Evolutionary conservation across 306 rosid species (phyloP).

Genomic region (Vicia villosa): DNA sequence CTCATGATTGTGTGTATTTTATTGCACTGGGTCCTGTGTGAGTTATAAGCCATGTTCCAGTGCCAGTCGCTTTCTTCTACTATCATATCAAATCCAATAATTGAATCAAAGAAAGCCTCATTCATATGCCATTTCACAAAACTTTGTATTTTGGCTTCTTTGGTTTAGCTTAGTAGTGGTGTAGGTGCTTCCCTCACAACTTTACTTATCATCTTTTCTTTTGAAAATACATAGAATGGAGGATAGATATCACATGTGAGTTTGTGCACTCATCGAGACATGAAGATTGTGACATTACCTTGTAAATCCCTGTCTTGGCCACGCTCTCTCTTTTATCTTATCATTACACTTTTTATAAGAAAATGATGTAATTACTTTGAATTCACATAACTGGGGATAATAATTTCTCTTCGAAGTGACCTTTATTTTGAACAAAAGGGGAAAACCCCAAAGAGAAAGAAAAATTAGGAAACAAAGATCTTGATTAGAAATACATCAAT

Average conservation of each 20-base stretch:
- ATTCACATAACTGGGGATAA: neutral
- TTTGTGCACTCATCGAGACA: conserved; percentile 32
- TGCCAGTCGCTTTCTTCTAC: conserved; percentile 28
- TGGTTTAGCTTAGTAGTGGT: conserved; percentile 6
- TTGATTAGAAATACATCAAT: too few species aligned
- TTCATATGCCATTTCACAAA: conserved; percentile 21
- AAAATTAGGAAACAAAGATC: too few species aligned
- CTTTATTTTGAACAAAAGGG: too few species aligned
- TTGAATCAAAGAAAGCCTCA: neutral
- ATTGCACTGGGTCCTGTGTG: conserved; percentile 40
- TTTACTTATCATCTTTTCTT: conserved; percentile 29
- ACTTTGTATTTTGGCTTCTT: neutral
- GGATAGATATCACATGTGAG: conserved; percentile 28
- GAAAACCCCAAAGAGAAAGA: too few species aligned
- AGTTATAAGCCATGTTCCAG: conserved; percentile 36
- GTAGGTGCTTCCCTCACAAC: neutral
- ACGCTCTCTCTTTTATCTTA: conserved; percentile 2
- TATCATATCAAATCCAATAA: conserved; percentile 24
- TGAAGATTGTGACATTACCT: conserved; percentile 51
- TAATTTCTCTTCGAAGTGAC: neutral
- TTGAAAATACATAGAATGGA: neutral
- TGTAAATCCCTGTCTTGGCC: conserved; percentile 23
- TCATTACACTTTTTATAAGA: neutral
- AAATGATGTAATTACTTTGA: conserved; percentile 4
- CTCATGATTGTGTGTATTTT: conserved; percentile 39